Evolutionary conservation across 106 monocot species (phyloP), one percentile per base, ranked within the genome.

Genomic region (Acorus gramineus): DNA sequence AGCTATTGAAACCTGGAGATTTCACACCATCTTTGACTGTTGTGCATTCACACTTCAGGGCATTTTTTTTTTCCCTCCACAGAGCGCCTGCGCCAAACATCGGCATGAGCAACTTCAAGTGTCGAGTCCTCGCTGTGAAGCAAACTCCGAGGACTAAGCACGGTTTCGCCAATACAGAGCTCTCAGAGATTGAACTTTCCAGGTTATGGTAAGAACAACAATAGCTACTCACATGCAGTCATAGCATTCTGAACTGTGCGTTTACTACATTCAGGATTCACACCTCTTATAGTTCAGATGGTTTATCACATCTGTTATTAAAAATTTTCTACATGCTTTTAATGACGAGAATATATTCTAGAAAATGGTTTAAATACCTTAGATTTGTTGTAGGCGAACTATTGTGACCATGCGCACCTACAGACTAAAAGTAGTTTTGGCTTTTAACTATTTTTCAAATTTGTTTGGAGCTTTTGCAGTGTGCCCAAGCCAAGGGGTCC

Each of bases 91-190:
- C 67, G 63, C 52, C 53, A 59, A 64, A 47, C 6, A 52, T 50
- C 3, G 47, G 69, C 13, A 54, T 55, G 42, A 54, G 67, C n/a
- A 79, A 7, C 53, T 52, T 79, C 4, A 74, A 64, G 2, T 86
- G 86, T 67, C 60, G 86, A 65, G 70, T 83, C 42, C 71, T 87
- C 6, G 86, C 80, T 0, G 53, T 87, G 14, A 83, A 74, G 63
- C 77, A 79, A 43, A 74, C 80, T 13, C 62, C 74, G 0, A 60
- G 65, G 46, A 57, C 65, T 46, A 53, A 48, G 3, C 49, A 74
- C 13, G 69, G 71, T 8, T 73, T 80, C 51, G 14, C 73, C 4
- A 75, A 81, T 56, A 48, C 69, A 0, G 80, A 87, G 6, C 69
- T 87, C 56, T 80, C 83, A 63, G 84, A 78, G 67, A 53, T 87